phyloP scores from a whole-genome alignment of 768 basidiomycete genomes.

The Pleurotus djamor region DNA sequence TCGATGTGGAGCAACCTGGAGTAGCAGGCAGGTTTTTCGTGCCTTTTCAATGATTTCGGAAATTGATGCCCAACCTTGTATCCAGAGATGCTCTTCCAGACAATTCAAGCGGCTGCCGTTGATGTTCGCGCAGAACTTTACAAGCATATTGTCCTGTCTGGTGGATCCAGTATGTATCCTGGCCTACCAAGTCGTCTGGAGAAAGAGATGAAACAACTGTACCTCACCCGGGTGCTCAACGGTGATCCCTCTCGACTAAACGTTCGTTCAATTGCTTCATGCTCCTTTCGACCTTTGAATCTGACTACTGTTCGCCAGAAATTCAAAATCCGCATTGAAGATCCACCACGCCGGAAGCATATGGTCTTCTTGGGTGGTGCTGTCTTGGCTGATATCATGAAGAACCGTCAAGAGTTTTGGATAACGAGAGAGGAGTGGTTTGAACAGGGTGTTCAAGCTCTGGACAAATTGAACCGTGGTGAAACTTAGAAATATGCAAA shows the following conservation, averaged over 20 bases:
- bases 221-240: constrained; percentile 84
- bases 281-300: background rate
- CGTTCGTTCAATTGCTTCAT: constrained; percentile 45
- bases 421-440: constrained; percentile 93
- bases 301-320: constrained; percentile 53
- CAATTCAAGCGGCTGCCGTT: constrained; percentile 88
- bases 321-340: constrained; percentile 99
- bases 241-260: constrained; percentile 83
- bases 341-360: constrained; percentile 96
- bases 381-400: constrained; percentile 99
- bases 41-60: background rate
- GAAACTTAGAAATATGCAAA: constrained; percentile 25
- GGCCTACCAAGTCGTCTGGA: constrained; percentile 95
- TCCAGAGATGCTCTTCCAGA: constrained; percentile 93
- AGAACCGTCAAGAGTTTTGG: constrained; percentile 92
- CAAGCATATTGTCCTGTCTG: constrained; percentile 97
- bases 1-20: constrained; percentile 95
- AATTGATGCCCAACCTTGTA: background rate
- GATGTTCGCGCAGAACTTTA: constrained; percentile 91
- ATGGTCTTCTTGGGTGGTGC: constrained; percentile 99
- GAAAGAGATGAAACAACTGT: constrained; percentile 99
- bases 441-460: constrained; percentile 77
- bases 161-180: constrained; percentile 98
- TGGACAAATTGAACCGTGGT: constrained; percentile 85
- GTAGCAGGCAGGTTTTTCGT: constrained; percentile 70